phyloP scores from a whole-genome alignment of 192 early-diverging fungal species.

The Coemansia sp. region DNA sequence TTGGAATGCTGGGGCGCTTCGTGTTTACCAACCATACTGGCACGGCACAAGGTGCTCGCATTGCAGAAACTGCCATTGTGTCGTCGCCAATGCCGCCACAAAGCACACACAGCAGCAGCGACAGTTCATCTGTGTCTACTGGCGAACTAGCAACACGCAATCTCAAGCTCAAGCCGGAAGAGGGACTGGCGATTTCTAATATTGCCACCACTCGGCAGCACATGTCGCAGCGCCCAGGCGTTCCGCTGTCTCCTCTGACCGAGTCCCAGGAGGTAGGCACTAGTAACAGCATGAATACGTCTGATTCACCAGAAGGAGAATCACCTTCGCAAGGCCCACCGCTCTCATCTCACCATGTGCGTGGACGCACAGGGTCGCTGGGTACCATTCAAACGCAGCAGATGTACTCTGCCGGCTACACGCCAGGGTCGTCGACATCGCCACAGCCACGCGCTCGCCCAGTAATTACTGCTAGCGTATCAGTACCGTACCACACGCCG shows the following conservation, averaged over 20 bases:
- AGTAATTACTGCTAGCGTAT: constrained; percentile 4
- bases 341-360: neutral
- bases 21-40: constrained; percentile 31
- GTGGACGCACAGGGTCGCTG: constrained; percentile 35
- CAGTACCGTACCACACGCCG: constrained; percentile 8
- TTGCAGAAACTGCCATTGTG: constrained; percentile 5
- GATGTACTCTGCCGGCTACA: constrained; percentile 16
- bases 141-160: constrained; percentile 1
- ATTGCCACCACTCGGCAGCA: neutral
- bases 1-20: constrained; percentile 47
- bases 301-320: constrained; percentile 10
- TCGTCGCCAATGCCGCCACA: constrained; percentile 4
- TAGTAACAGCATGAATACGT: constrained; percentile 21
- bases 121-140: constrained; percentile 10
- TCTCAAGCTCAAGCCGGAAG: constrained; percentile 14
- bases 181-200: constrained; percentile 28
- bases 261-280: constrained; percentile 39
- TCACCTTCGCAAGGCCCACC: constrained; percentile 4
- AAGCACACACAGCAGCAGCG: constrained; percentile 23
- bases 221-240: constrained; percentile 7
- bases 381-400: constrained; percentile 18
- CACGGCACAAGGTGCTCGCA: neutral
- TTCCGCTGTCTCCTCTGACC: constrained; percentile 36
- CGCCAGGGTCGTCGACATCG: neutral
- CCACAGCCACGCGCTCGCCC: constrained; percentile 10